Base-by-base conservation (phyloP, 306 rosid genomes). In the Vigna unguiculata region DNA sequence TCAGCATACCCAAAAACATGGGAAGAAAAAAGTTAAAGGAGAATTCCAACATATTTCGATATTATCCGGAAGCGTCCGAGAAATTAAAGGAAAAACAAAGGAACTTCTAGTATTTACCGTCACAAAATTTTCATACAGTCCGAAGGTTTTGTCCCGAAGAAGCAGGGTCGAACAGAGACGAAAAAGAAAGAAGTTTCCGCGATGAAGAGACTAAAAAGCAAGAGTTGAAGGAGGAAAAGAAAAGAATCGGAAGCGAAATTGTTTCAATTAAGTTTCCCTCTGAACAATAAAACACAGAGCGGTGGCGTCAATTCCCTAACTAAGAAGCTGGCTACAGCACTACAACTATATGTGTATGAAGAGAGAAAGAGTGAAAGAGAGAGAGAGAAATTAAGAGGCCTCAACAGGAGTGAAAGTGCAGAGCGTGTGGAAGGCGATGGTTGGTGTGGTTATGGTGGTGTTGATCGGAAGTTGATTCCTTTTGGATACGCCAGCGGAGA, bases 401-500 rank as follows among this genome's bases (percentile, higher is more conserved):
- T 78, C 57, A 88, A 64, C 90, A 88, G 74, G 92, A 88, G 85
- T 83, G 85, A 61, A 90, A 90, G 53, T 80, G 58, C 51, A 90
- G 7, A 76, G 86, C 58, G 40, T 57, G 74, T 19, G 90, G 84
- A 73, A 86, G 88, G 14, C 81, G 90, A 4, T 76, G 79, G 16
- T 65, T 71, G 7, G 45, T 45, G 0, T 76, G 74, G 10, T 60
- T 72, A 7, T 72, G 79, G 9, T 69, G 79, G 19, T 79, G 69
- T 0, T 74, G 82, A 7, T 62, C 59, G 3, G 69, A 82, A 59
- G 19, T 15, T 0, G 92, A 75, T 9, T 90, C 92, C 38, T 79
- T 88, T 78, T 90, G 83, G 12, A 90, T 90, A 59, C 75, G 74
- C 92, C 96, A 90, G 1, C 88, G 87, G 25, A 88, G 91, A 22